Percentiles rank a stretch among this genome's conserved stretches.
Evolutionary conservation across 2,329 filamentous ascomycete genomes (phyloP).

Genomic region (Sclerotinia subarctica): DNA sequence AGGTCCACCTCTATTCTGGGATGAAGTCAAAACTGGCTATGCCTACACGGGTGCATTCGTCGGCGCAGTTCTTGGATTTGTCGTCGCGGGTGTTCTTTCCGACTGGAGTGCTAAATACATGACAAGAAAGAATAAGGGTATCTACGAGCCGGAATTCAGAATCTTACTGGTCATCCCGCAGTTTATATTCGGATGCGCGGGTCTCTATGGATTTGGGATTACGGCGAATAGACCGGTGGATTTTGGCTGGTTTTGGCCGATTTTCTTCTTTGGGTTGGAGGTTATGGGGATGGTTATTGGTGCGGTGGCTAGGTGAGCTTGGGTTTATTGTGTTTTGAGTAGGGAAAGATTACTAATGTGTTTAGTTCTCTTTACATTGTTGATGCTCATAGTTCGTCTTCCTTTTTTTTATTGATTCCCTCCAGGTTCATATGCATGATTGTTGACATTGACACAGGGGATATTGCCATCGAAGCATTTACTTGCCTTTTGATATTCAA

Average conservation of each 20-base stretch:
- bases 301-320: constrained; percentile 68
- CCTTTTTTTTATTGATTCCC: background rate
- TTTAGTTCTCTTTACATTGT: constrained; percentile 68
- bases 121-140: constrained; percentile 71
- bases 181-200: constrained; percentile 71
- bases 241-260: constrained; percentile 66
- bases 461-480: constrained; percentile 82
- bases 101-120: constrained; percentile 70
- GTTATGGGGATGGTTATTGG: constrained; percentile 91
- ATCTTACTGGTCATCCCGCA: constrained; percentile 80
- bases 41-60: constrained; percentile 83
- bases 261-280: constrained; percentile 81
- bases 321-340: background rate
- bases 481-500: constrained; percentile 91
- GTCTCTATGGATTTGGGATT: constrained; percentile 81
- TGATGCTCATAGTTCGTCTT: constrained; percentile 76
- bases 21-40: constrained; percentile 78
- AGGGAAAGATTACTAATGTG: background rate
- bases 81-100: constrained; percentile 68
- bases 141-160: constrained; percentile 90
- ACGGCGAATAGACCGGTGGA: constrained; percentile 60
- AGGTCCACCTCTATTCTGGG: constrained; percentile 76
- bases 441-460: constrained; percentile 47
- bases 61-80: constrained; percentile 74
- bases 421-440: background rate